These are phyloP conservation scores for Candolleomyces efflorescens DNA, from an alignment of 768 basidiomycete genomes.

Conservation along the genomic window DNA sequence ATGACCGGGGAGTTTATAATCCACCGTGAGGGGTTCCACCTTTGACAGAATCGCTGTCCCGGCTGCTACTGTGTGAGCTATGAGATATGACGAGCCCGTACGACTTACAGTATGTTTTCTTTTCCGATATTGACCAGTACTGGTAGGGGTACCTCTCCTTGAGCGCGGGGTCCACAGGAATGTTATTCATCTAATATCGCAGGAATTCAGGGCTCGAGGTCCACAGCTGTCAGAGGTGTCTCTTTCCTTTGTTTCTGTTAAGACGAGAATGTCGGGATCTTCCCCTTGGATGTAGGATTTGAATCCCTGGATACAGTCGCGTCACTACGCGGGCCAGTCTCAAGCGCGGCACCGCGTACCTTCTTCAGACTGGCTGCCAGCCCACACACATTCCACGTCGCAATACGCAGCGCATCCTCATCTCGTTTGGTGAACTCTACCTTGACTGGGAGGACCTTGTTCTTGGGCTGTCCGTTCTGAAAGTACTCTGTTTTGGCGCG, in stretches of 20 bases:
- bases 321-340: not conserved
- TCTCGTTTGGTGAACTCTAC: slow-evolving; percentile 53
- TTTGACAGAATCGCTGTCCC: slow-evolving; percentile 84
- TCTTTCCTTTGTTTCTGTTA: slow-evolving; percentile 82
- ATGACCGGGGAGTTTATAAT: slow-evolving; percentile 69
- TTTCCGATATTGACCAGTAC: slow-evolving; percentile 73
- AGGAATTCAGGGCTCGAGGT: not conserved
- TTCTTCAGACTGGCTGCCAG: slow-evolving; percentile 75
- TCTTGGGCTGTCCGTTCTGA: slow-evolving; percentile 60
- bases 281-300: slow-evolving; percentile 80
- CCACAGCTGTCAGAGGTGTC: not conserved
- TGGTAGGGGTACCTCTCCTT: slow-evolving; percentile 60
- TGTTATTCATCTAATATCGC: slow-evolving; percentile 62
- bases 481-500: slow-evolving; percentile 13
- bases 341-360: slow-evolving; percentile 29
- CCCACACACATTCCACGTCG: slow-evolving; percentile 80
- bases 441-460: slow-evolving; percentile 62
- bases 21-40: slow-evolving; percentile 60
- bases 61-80: slow-evolving; percentile 34
- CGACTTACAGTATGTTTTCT: slow-evolving; percentile 71
- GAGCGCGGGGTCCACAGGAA: slow-evolving; percentile 56
- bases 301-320: slow-evolving; percentile 55
- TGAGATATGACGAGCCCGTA: not conserved
- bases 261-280: slow-evolving; percentile 76
- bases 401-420: slow-evolving; percentile 48